These are phyloP conservation scores for Gyromitra esculenta DNA, from an alignment of 2,329 filamentous ascomycete species.

Conservation along the genomic window DNA sequence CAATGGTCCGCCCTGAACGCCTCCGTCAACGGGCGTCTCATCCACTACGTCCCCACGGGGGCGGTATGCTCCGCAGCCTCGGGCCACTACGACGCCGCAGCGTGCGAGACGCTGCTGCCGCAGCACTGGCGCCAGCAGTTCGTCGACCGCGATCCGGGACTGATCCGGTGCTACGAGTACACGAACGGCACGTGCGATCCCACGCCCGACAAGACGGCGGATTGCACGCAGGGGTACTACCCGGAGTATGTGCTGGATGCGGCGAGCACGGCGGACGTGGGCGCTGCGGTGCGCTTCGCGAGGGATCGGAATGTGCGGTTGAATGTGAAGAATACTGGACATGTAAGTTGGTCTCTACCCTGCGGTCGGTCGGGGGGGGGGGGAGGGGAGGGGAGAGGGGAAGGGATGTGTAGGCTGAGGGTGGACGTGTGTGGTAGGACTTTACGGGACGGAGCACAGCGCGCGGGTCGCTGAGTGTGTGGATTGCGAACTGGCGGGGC, in stretches of 20 bases:
- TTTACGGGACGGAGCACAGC: conserved; percentile 62
- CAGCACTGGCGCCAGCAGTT: conserved; percentile 16
- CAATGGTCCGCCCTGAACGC: conserved; percentile 16
- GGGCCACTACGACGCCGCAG: conserved; percentile 2
- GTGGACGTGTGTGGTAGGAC: conserved; percentile 56
- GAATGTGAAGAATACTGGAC: conserved; percentile 67
- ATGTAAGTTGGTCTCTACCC: conserved; percentile 55
- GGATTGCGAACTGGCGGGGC: conserved; percentile 61
- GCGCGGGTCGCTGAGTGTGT: conserved; percentile 61
- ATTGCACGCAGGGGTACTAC: conserved; percentile 62
- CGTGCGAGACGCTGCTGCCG: background rate
- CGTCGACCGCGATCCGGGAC: conserved; percentile 15
- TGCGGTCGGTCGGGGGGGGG: too few relatives aligned
- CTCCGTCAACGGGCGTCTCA: background rate
- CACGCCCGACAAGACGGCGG: background rate
- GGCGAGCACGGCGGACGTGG: conserved; percentile 63
- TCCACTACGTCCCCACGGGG: conserved; percentile 23
- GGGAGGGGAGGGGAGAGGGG: too few relatives aligned
- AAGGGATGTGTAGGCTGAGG: background rate
- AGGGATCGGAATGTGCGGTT: conserved; percentile 64
- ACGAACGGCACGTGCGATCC: conserved; percentile 21
- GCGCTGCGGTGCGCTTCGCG: conserved; percentile 64
- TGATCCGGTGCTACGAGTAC: conserved; percentile 12
- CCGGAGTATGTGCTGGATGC: conserved; percentile 63
- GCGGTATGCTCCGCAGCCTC: conserved; percentile 16